Base-by-base conservation (phyloP, 2,329 filamentous ascomycete genomes). In the Rhynchosporium graminicola region DNA sequence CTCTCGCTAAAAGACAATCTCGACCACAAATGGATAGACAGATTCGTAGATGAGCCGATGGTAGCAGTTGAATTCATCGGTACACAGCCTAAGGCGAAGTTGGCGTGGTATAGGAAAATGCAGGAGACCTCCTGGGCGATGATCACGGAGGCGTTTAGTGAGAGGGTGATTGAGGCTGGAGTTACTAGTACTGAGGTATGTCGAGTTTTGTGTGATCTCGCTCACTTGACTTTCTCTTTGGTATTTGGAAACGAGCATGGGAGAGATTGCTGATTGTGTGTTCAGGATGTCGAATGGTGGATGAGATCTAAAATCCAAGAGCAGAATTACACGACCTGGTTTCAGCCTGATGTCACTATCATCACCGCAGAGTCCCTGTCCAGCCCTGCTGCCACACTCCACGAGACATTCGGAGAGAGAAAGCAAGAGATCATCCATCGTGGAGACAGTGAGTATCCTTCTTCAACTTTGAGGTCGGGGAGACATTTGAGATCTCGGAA, bases 251-350 rank as follows among this genome's bases (percentile, higher is more conserved):
- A 38, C 36, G 28, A 52, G 13, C 7, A 31, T 36, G 15, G 20
- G 38, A 26, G 47, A 8, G 9, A 33, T 54, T 15, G 43, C 38
- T 61, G 28, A 60, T 26, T 45, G 20, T 7, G 48, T 12, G 20
- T 48, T 3, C n/a, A 70, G 72, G 80, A 82, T 61, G 73, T 82
- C 2, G 79, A 80, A 66, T 82, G 80, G 80, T 82, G 79, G 79
- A 74, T 82, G 71, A 75, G 80, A n/a, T 79, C 80, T 45, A 77
- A 76, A 66, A 76, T 82, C 28, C 78, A 80, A 69, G 74, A 75
- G 36, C 73, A 80, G 59, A 82, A 82, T 69, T 81, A 81, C 71
- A 80, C 78, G 5, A 82, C 80, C 4, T 83, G 80, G 80, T 82
- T 82, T 67, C 79, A 81, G 20, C 80, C 80, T 2, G 73, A 74